phyloP scores from a whole-genome alignment of 768 basidiomycete species.

The Basidioascus undulatus region DNA sequence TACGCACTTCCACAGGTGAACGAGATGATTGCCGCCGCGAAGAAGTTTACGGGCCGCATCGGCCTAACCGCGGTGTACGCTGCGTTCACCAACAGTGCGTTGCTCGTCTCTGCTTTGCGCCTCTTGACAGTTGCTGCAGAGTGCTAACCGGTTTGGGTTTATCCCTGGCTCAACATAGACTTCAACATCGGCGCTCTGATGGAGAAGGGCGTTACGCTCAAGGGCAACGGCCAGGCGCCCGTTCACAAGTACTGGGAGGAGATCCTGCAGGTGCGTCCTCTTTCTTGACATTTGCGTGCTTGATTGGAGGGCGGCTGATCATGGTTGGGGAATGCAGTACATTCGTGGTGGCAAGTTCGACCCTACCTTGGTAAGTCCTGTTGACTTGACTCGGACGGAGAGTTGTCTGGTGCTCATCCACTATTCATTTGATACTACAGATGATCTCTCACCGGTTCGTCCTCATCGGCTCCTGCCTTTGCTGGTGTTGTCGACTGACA shows the following conservation, averaged over 20 bases:
- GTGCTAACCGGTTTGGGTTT: too few species aligned
- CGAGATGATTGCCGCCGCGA: slow-evolving; percentile 25
- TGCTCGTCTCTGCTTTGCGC: background rate
- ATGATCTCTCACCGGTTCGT: slow-evolving; percentile 16
- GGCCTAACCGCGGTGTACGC: slow-evolving; percentile 47
- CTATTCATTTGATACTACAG: background rate
- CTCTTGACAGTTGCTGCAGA: background rate
- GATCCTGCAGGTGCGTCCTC: slow-evolving; percentile 36
- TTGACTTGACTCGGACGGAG: too few species aligned
- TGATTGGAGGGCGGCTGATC: background rate
- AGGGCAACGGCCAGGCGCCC: slow-evolving; percentile 52
- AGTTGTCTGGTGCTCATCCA: slow-evolving; percentile 8
- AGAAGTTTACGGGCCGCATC: slow-evolving; percentile 33
- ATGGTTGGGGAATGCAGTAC: slow-evolving; percentile 21
- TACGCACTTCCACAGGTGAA: too few species aligned
- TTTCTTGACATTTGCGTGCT: background rate
- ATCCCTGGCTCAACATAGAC: too few species aligned
- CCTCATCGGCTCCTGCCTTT: background rate
- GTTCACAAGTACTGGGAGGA: slow-evolving; percentile 52
- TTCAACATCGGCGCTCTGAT: slow-evolving; percentile 49
- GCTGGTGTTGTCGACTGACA: background rate
- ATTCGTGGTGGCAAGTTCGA: slow-evolving; percentile 42
- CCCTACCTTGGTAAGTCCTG: slow-evolving; percentile 28
- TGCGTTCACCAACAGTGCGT: slow-evolving; percentile 31
- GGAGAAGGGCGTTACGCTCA: slow-evolving; percentile 33